Evolutionary conservation across 495 filamentous ascomycete species (phyloP), one percentile per base, ranked within the genome.

Genomic region (Aspergillus olivimuriae): DNA sequence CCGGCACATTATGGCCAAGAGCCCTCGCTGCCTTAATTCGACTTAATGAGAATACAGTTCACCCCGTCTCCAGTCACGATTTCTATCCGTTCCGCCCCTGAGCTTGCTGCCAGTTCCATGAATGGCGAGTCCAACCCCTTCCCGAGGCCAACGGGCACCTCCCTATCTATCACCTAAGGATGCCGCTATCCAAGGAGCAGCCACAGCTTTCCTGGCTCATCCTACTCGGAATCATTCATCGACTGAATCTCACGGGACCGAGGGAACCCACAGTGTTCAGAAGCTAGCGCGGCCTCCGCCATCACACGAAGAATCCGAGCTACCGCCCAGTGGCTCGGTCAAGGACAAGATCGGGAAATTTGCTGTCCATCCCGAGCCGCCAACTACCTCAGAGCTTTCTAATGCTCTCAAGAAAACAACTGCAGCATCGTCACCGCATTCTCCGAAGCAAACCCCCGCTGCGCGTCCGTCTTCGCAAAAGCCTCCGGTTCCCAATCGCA

Each of bases 301-400:
- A n/a, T n/a, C n/a, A n/a, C 24, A 11, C 6, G 24, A 28, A 28
- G 50, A 47, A 34, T 60, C 58, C 10, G 53, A 58, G n/a, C 34
- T 49, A n/a, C 56, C 44, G 7, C 69, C 64, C 5, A 64, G 56
- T 15, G 67, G 65, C 32, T 66, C 67, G 3, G 66, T 72, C 24
- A 68, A 48, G 52, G 67, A 69, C 41, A 70, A 68, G 44, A 68
- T 72, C 24, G 62, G 61, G 31, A 51, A 44, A 37, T 64, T 64
- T 34, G 55, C 63, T n/a, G 49, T 51, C 12, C 56, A 52, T 22
- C 47, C 54, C 24, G 24, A 28, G 16, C 55, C 54, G 21, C 50
- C 7, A 35, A 34, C 17, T 33, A 46, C 7, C 26, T 35, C 39
- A 26, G 31, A 41, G 34, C 32, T 23, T 35, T 15, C 46, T 33